Evolutionary conservation across 768 basidiomycete species (phyloP), one percentile per base, ranked within the genome.

Genomic region (Pulveroboletus sp.): DNA sequence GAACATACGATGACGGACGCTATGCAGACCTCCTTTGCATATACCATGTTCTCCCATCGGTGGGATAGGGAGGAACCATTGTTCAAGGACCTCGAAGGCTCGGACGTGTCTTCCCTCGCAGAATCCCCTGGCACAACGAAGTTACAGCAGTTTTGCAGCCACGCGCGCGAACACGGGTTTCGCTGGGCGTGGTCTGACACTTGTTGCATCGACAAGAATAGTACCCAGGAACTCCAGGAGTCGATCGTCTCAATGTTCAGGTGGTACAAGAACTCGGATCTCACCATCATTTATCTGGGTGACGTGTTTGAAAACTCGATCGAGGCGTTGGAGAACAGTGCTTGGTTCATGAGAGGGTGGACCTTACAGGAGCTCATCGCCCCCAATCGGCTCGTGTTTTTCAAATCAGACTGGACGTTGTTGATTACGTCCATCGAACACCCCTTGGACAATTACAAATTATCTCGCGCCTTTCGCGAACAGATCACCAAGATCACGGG

Each of bases 231-330:
- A 14, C 57, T 67, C 39, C 49, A 59, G 49, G 59, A 65, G 39
- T 63, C 66, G 20, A 61, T 67, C 45, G 50, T 55, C 19, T 63
- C 65, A 43, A 67, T 67, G 65, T 67, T 68, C 51, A 49, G 24
- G 20, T 67, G 65, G 65, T 67, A 67, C 29, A 45, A 58, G 3
- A 48, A 59, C 4, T 61, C 65, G 24, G 51, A 53, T 20, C 41
- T 65, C 20, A 65, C 63, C 12, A 44, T 65, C 45, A 42, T 65
- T 20, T 57, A 67, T 23, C 46, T 67, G 27, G 47, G 49, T 20
- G 62, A 63, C 8, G 58, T 62, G 13, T 16, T 1, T 14, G 53
- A 51, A 12, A 42, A 54, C 12, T 55, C 54, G 20, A 9, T 41
- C 16, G 59, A 53, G 41, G 53, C 45, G 45, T 43, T 63, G 23